Conservation (phyloP, 768 basidiomycete genomes). For the Lactarius hengduanensis region DNA sequence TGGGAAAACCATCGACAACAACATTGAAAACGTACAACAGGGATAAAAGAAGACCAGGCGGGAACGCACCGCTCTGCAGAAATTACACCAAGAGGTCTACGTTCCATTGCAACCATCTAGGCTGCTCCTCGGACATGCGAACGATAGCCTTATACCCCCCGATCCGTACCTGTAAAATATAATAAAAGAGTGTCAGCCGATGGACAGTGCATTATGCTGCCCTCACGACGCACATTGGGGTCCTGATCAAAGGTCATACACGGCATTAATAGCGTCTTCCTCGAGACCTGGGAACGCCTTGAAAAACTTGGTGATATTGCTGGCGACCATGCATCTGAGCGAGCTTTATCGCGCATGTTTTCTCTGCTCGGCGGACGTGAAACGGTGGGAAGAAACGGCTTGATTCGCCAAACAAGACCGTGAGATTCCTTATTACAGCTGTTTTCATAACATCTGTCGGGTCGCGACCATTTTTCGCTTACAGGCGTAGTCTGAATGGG, state of each 20-base stretch:
- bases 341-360: conserved; percentile 53
- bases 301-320: conserved; percentile 57
- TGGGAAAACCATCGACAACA: too few species aligned
- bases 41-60: background rate
- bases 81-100: conserved; percentile 73
- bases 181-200: background rate
- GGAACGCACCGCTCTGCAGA: conserved; percentile 62
- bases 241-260: conserved; percentile 35
- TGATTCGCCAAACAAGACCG: too few species aligned
- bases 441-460: too few species aligned
- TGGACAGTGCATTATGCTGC: background rate
- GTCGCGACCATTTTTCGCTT: too few species aligned
- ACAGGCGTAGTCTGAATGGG: too few species aligned
- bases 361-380: conserved; percentile 39
- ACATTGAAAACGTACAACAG: background rate
- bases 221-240: conserved; percentile 41
- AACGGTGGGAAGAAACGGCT: conserved; percentile 13
- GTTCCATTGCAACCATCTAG: conserved; percentile 65
- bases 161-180: conserved; percentile 52
- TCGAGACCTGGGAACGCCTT: conserved; percentile 68
- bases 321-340: conserved; percentile 61
- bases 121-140: conserved; percentile 46
- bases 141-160: conserved; percentile 66
- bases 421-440: too few species aligned
- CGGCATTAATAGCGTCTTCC: conserved; percentile 50